phyloP scores from a whole-genome alignment of 2,329 filamentous ascomycete species.

The Microascus cirrosus region DNA sequence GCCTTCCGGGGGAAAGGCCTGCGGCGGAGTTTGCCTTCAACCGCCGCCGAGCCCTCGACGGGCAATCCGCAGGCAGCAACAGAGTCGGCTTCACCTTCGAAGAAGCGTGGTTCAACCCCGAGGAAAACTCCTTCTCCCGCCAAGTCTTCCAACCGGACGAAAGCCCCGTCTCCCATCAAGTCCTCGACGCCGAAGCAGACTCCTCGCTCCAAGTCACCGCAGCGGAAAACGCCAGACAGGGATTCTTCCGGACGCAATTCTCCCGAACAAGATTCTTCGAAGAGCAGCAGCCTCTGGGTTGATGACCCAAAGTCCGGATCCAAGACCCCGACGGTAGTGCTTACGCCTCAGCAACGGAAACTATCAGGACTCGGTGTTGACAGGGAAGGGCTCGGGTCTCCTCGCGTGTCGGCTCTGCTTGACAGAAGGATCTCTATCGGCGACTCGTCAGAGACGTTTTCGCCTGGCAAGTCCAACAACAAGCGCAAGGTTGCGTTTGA shows the following conservation, averaged over 20 bases:
- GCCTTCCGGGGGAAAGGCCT: slow-evolving; percentile 37
- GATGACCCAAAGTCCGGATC: slow-evolving; percentile 40
- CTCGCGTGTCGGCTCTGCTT: slow-evolving; percentile 58
- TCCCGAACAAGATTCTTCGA: slow-evolving; percentile 12
- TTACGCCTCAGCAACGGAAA: slow-evolving; percentile 42
- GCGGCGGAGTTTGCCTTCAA: slow-evolving; percentile 36
- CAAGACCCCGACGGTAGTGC: slow-evolving; percentile 50
- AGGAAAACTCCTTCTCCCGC: slow-evolving; percentile 13
- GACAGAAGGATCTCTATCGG: slow-evolving; percentile 62
- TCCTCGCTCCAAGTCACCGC: slow-evolving; percentile 10
- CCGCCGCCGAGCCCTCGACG: not conserved
- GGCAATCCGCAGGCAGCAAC: slow-evolving; percentile 10
- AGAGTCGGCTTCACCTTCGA: slow-evolving; percentile 6
- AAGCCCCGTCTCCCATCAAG: slow-evolving; percentile 10
- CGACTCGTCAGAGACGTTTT: slow-evolving; percentile 52
- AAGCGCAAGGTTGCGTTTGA: slow-evolving; percentile 46
- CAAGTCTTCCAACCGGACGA: slow-evolving; percentile 14
- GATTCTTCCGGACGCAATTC: slow-evolving; percentile 12
- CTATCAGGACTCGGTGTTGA: slow-evolving; percentile 62
- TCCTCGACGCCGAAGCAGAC: slow-evolving; percentile 10
- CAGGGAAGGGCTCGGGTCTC: slow-evolving; percentile 62
- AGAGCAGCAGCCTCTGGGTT: slow-evolving; percentile 31
- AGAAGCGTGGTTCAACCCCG: slow-evolving; percentile 1
- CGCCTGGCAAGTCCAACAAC: slow-evolving; percentile 31
- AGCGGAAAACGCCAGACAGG: not conserved